A percentile compares a stretch with the other conserved stretches of the same genome.
Evolutionary conservation across 768 basidiomycete species (phyloP).

Genomic region (Tricholoma bakamatsutake): DNA sequence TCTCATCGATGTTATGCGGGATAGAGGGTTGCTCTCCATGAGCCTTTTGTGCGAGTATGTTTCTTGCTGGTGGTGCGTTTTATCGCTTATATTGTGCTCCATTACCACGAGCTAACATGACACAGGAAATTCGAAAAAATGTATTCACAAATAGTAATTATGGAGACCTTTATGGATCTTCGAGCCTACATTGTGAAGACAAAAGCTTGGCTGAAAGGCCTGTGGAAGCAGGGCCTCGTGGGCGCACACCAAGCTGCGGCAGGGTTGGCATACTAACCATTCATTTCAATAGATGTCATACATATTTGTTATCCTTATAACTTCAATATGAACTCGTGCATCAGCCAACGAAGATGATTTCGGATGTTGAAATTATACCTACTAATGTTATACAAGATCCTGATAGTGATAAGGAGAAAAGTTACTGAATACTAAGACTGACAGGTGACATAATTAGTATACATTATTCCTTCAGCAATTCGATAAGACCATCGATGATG

Average conservation of each 20-base stretch:
- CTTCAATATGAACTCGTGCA: too few relatives aligned
- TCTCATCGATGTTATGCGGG: slow-evolving; percentile 39
- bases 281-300: neutral
- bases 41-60: slow-evolving; percentile 44
- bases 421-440: neutral
- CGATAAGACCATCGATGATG: slow-evolving; percentile 50
- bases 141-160: slow-evolving; percentile 43
- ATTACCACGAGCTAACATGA: slow-evolving; percentile 2
- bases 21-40: slow-evolving; percentile 45
- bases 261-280: slow-evolving; percentile 39
- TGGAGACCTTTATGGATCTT: slow-evolving; percentile 61
- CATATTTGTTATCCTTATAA: slow-evolving; percentile 4
- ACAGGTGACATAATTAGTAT: neutral
- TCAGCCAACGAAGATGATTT: neutral
- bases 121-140: slow-evolving; percentile 56
- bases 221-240: slow-evolving; percentile 49
- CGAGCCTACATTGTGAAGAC: slow-evolving; percentile 50
- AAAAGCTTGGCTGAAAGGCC: slow-evolving; percentile 60
- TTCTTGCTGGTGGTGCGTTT: slow-evolving; percentile 63
- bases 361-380: neutral
- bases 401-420: neutral
- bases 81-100: neutral
- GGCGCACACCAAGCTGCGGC: slow-evolving; percentile 72
- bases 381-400: neutral
- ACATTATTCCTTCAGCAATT: slow-evolving; percentile 21